Evolutionary conservation across 805 yeast genomes (phyloP), one percentile per base, ranked within the genome.

Genomic region (Candida germanica): DNA sequence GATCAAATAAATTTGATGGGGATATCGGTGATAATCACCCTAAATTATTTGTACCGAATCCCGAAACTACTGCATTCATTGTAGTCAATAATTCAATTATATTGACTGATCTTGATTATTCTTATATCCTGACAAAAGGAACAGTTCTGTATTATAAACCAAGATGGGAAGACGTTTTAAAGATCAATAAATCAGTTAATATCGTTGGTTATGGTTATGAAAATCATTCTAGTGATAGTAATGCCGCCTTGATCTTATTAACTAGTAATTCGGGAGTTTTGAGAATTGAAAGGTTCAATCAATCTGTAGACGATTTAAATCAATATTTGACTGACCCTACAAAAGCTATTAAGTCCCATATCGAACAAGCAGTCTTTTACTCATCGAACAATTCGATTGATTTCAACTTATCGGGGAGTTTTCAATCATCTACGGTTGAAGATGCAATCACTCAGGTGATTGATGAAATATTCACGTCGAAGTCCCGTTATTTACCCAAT

Each of bases 331-430:
- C 6, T 6, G 31, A 33, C 6, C 49, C 58, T 8, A 38, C 50
- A 7, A 46, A 48, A n/a, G 68, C 79, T 31, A 66, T 85, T 22
- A 81, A 80, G 51, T 75, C 87, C 0, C 89, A 81, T 48, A 75
- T 91, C 15, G 93, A 83, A 46, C 97, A 89, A 58, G 95, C 89
- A 0, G 76, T 89, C 1, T 83, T 80, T 49, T 84, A 77, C 43
- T 71, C 77, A 2, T 59, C 66, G 57, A 51, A 71, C 58, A 28
- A 67, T 3, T 72, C 67, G 10, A 58, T 76, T 3, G 68, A 69
- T 6, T 58, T 78, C 38, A 70, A 71, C 19, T 41, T 55, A 1
- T 21, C 31, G 6, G 78, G 71, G 21, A 56, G 43, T 0, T 47
- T 35, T 30, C 33, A 54, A 3, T 41, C 45, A 6, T 41, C 41